Base-by-base conservation (phyloP, 169 alveolate genomes). In the Plasmodium inui region DNA sequence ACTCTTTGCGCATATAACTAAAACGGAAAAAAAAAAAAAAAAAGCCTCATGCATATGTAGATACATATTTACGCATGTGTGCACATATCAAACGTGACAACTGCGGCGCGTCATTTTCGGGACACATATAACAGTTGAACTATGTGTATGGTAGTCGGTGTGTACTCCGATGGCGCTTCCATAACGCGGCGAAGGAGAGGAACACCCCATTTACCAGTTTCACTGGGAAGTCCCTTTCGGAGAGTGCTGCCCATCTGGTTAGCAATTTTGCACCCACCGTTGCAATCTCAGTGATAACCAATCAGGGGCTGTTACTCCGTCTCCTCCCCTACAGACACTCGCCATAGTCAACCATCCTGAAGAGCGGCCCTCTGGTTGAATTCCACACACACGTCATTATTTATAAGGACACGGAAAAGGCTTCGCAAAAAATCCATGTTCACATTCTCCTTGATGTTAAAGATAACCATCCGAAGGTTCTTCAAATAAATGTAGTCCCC, bases 401-500 rank as follows among this genome's bases (percentile, higher is more conserved):
- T 80, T 57, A 89, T 61, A 26, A 89, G 82, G 22, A 79, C 22
- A 39, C 82, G 57, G 46, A 80, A 57, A 78, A 89, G 61, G 8
- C 26, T 80, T 37, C 46, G 39, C 57, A 89, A 79, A 79, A 79
- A 10, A 41, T 26, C 3, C 17, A 32, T 79, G 12, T 89, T 28
- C 46, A 50, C 89, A 89, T 89, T 78, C 57, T 89, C 90, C 28
- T 89, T 30, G 32, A 89, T 78, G 17, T 74, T 61, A 73, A 89
- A 89, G 41, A 78, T 89, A 39, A 89, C 89, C 34, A 70, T 80
- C n/a, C 70, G 30, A 50, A 89, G 78, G 71, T 79, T 37, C 34
- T 78, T 78, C 44, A 89, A 89, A 61, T 79, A 89, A 26, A 32
- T 57, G 72, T 89, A 89, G 50, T 39, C 82, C 22, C 94, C 94